Conservation (phyloP, 2,329 filamentous ascomycete species). For the Rosellinia necatrix region DNA sequence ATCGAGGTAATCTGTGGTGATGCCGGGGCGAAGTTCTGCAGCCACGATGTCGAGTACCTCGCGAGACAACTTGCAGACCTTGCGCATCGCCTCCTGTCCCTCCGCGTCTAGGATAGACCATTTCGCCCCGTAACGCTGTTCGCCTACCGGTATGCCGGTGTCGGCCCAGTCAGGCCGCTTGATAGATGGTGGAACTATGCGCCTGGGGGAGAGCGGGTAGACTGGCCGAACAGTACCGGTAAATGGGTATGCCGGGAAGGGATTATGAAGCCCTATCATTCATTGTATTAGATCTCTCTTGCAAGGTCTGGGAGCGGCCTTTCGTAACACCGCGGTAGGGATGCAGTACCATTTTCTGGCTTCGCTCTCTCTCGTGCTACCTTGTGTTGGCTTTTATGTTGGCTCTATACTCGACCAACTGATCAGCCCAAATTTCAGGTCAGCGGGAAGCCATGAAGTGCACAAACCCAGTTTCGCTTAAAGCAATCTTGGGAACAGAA, state of each 20-base stretch:
- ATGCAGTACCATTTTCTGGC: constrained; percentile 66
- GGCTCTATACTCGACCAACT: constrained; percentile 55
- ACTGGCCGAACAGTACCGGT: constrained; percentile 82
- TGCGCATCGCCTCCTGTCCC: constrained; percentile 87
- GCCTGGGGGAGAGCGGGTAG: constrained; percentile 76
- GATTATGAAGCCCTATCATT: constrained; percentile 88
- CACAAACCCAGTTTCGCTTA: constrained; percentile 92
- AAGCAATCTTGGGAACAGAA: constrained; percentile 99
- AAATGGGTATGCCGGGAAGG: constrained; percentile 85
- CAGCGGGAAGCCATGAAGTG: neutral
- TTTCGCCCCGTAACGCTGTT: constrained; percentile 71
- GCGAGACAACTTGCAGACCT: constrained; percentile 81
- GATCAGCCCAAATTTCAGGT: neutral
- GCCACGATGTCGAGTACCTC: constrained; percentile 94
- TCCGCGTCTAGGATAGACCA: constrained; percentile 79
- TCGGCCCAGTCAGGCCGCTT: constrained; percentile 83
- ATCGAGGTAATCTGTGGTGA: constrained; percentile 94
- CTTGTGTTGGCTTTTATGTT: constrained; percentile 86
- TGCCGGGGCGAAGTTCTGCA: constrained; percentile 79
- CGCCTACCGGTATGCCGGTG: constrained; percentile 73
- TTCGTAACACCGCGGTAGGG: constrained; percentile 74
- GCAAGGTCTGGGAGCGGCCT: constrained; percentile 67
- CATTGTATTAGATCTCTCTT: constrained; percentile 63
- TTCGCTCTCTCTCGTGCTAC: constrained; percentile 48
- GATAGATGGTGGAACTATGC: constrained; percentile 78